Base-by-base conservation (phyloP, 2,329 filamentous ascomycete species). In the Chaetomiaceae sp. region DNA sequence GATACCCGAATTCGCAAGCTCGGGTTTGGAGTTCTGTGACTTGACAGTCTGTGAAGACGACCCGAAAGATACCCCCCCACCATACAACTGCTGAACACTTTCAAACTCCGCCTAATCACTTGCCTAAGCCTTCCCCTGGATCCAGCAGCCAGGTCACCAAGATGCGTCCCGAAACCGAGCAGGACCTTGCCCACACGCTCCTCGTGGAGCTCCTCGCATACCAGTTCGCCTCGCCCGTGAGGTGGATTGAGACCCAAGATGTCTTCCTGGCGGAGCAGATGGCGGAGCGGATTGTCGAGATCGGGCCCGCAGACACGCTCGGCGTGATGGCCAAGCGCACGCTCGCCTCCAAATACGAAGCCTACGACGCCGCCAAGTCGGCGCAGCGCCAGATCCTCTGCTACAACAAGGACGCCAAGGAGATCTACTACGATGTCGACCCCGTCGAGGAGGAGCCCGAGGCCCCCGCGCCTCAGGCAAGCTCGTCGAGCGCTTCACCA, bases 201-300 rank as follows among this genome's bases (percentile, higher is more conserved):
- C 86, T 98, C 66, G 88, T 98, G 57, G 93, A 98, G 83, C 87
- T 98, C 56, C 83, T 98, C 59, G 93, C 93, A 75, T 98, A 97
- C 72, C 93, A 98, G 68, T 98, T 98, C 69, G 93, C 93, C 61
- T 97, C 91, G 45, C 93, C 93, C 41, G 93, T 98, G 60, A 84
- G 93, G 83, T 98, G 93, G 93, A 98, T 98, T 70, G 93, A 98
- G 73, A 98, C 93, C 45, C 93, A 98, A 73, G 93, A 98, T 91
- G 93, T 98, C 60, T 93, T 98, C 63, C 86, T 98, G 60, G 91
- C 86, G 56, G 89, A 97, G 70, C 93, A 95, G 73, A 86, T 83
- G 42, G 94, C 93, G 41, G 93, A 98, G 78, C 84, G 93, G 64
- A 94, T 98, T 64, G 93, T 98, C 61, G 93, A 98, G 70, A 85